Conservation (phyloP, 352 stramenopile genomes). For the Thalassiosira hispida region DNA sequence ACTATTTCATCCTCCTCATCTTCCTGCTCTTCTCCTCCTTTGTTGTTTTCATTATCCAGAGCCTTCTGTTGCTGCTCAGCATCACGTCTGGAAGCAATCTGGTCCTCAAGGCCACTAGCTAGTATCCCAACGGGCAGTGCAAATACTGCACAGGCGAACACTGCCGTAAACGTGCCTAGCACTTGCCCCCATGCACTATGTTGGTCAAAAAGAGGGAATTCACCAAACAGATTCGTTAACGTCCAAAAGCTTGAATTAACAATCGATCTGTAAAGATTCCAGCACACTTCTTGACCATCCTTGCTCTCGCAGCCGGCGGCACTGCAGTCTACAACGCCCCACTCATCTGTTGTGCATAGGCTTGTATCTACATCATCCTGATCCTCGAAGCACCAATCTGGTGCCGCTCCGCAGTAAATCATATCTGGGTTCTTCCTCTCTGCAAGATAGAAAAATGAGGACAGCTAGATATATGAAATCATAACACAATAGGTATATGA, state of each 20-base stretch:
- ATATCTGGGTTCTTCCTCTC: slow-evolving; percentile 81
- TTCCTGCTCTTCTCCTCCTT: slow-evolving; percentile 8
- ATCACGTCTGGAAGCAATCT: slow-evolving; percentile 66
- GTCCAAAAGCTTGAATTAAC: slow-evolving; percentile 79
- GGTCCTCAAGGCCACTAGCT: slow-evolving; percentile 83
- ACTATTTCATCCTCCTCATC: slow-evolving; percentile 25
- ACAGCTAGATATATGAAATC: slow-evolving; percentile 32
- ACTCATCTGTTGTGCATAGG: slow-evolving; percentile 70
- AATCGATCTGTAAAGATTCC: slow-evolving; percentile 83
- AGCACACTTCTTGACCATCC: slow-evolving; percentile 70
- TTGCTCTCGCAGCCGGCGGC: slow-evolving; percentile 63
- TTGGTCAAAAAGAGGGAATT: slow-evolving; percentile 84
- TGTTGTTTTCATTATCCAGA: neutral
- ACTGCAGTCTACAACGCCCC: slow-evolving; percentile 73
- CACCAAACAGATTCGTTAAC: slow-evolving; percentile 86
- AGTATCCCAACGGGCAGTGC: slow-evolving; percentile 85
- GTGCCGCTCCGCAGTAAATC: slow-evolving; percentile 78
- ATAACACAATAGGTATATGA: neutral
- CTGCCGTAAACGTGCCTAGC: slow-evolving; percentile 81
- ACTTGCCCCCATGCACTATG: slow-evolving; percentile 73
- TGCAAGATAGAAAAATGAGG: slow-evolving; percentile 82
- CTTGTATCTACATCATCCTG: slow-evolving; percentile 62
- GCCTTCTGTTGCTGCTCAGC: neutral
- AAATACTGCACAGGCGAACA: slow-evolving; percentile 85
- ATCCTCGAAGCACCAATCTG: slow-evolving; percentile 40